A percentile compares a stretch with the other conserved stretches of the same genome.
Conservation (phyloP, 2,329 filamentous ascomycete species). For the Hyphodiscus sp. region DNA sequence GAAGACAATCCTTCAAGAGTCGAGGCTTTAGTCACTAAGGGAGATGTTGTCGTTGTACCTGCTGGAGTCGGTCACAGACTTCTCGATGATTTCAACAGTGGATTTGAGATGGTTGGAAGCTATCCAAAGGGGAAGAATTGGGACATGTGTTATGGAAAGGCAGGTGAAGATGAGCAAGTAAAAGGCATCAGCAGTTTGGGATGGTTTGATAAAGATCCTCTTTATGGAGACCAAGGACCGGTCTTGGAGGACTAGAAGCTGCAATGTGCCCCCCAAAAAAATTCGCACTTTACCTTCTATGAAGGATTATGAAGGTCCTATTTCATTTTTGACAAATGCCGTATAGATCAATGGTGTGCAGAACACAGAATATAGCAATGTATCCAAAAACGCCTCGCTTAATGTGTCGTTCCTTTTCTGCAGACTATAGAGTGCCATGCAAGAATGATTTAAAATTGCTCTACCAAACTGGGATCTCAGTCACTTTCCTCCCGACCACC, state of each 20-base stretch:
- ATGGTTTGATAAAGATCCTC: slow-evolving; percentile 56
- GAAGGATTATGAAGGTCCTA: background rate
- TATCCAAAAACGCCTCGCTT: slow-evolving; percentile 4
- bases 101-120: slow-evolving; percentile 61
- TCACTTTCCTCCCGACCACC: slow-evolving; percentile 45
- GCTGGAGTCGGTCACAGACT: slow-evolving; percentile 60
- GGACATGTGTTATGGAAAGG: slow-evolving; percentile 67
- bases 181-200: slow-evolving; percentile 40
- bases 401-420: background rate
- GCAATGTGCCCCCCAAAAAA: background rate
- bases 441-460: slow-evolving; percentile 4
- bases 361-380: background rate
- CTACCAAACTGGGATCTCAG: background rate
- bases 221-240: slow-evolving; percentile 51
- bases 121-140: slow-evolving; percentile 52
- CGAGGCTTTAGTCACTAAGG: slow-evolving; percentile 47
- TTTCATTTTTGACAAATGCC: background rate
- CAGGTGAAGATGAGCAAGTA: slow-evolving; percentile 47
- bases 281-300: background rate
- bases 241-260: slow-evolving; percentile 19
- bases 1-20: slow-evolving; percentile 52
- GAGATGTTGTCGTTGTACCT: slow-evolving; percentile 59
- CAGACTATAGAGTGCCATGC: background rate
- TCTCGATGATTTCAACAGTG: slow-evolving; percentile 46
- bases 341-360: background rate